Base-by-base conservation (phyloP, 164 flowering plant genomes). In the Vitis riparia region DNA sequence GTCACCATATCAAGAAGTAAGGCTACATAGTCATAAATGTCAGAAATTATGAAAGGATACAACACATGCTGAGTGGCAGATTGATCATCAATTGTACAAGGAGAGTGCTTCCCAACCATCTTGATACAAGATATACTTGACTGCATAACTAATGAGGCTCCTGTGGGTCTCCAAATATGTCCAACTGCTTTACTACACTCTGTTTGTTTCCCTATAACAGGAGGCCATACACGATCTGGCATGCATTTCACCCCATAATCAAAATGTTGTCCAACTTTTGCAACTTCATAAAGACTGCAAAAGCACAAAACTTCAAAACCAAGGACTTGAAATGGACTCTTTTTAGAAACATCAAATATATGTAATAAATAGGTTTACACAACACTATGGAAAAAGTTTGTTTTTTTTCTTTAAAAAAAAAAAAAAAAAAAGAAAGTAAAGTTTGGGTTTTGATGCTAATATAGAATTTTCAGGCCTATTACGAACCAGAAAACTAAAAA, bases 251-350 rank as follows among this genome's bases (percentile, higher is more conserved):
- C 64, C 65, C 82, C 85, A 63, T 68, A 51, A 66, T 69, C 78
- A 73, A 80, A 69, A 57, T 72, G 71, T 12, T 74, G 73, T 23
- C 75, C 83, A 79, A 66, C 77, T 71, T 78, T 74, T 72, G 85
- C 92, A 80, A 88, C 85, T 82, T 78, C 88, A 77, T 65, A 79
- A 72, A 88, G 72, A 78, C 97, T 92, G 84, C 83, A 72, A 81
- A 68, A 74, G 68, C 55, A 67, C 11, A 64, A 75, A 63, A 75
- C 69, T 66, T 69, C 47, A 76, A 30, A 55, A 62, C 55, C 47
- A 51, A 55, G 58, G 77, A 63, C 48, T 62, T 61, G 63, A 6
- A 65, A 69, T n/a, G 44, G 14, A 19, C 44, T 27, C 37, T 59
- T 37, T 37, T 3, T 14, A 37, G 17, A 55, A 55, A 29, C 14